Evolutionary conservation across 164 flowering plant species (phyloP).

Genomic region (Vitis cinerea): DNA sequence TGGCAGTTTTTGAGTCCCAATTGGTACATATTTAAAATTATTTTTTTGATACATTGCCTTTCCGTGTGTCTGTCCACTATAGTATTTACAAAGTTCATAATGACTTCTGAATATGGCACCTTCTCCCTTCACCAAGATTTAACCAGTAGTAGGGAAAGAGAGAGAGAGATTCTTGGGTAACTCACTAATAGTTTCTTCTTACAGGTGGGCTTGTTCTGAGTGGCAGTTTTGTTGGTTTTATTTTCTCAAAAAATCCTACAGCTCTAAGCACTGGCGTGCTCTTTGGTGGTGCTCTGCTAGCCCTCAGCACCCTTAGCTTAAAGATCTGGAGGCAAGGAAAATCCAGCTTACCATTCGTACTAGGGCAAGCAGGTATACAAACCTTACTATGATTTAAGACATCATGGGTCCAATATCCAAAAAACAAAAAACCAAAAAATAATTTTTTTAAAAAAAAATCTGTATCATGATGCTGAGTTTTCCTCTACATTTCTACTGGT

Average conservation of each 20-base stretch:
- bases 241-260: constrained; percentile 59
- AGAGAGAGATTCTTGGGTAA: too few relatives aligned
- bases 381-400: background rate
- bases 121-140: background rate
- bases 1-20: too few relatives aligned
- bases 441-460: too few relatives aligned
- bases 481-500: too few relatives aligned
- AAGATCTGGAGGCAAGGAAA: constrained; percentile 90
- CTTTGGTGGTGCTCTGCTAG: constrained; percentile 75
- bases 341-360: constrained; percentile 79
- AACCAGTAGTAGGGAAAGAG: too few relatives aligned
- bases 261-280: constrained; percentile 48
- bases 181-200: background rate
- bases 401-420: too few relatives aligned
- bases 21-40: too few relatives aligned
- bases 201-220: constrained; percentile 73
- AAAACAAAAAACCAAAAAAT: too few relatives aligned
- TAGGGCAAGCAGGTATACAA: constrained; percentile 85
- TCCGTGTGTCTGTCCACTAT: too few relatives aligned
- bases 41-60: too few relatives aligned
- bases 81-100: too few relatives aligned
- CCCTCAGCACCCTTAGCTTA: constrained; percentile 67
- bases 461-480: too few relatives aligned
- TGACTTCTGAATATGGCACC: background rate
- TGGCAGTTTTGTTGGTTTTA: constrained; percentile 70